These are phyloP conservation scores for Nevesoporus exiguus DNA, from an alignment of 768 basidiomycete genomes.

Conservation along the genomic window DNA sequence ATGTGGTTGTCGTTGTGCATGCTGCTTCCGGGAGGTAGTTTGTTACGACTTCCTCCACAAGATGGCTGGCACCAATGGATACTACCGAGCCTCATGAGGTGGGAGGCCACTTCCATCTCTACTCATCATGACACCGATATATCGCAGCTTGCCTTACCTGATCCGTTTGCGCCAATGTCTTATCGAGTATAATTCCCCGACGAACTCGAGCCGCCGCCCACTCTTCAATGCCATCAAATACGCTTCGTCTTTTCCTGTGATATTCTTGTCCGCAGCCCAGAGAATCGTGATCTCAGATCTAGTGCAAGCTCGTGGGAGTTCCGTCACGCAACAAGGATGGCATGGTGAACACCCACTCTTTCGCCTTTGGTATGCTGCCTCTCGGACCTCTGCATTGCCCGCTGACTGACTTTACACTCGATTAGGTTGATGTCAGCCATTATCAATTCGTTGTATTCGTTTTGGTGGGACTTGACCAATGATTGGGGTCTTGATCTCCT, in stretches of 20 bases:
- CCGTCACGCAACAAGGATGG: constrained; percentile 50
- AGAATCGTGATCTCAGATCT: constrained; percentile 64
- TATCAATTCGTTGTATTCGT: constrained; percentile 90
- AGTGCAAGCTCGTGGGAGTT: constrained; percentile 44
- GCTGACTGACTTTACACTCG: constrained; percentile 2
- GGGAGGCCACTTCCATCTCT: constrained; percentile 14
- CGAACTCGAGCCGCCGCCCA: constrained; percentile 65
- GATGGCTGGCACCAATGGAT: constrained; percentile 71
- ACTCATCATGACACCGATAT: constrained; percentile 3
- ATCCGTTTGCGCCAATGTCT: constrained; percentile 94
- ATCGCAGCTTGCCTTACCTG: constrained; percentile 72
- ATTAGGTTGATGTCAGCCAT: constrained; percentile 78
- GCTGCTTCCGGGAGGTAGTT: constrained; percentile 80
- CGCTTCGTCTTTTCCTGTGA: constrained; percentile 94
- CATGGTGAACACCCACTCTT: constrained; percentile 77
- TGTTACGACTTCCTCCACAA: constrained; percentile 59
- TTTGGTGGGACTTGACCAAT: constrained; percentile 99
- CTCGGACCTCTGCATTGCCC: background rate
- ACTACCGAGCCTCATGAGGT: constrained; percentile 87
- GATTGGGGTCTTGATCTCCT: constrained; percentile 94
- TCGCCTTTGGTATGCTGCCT: constrained; percentile 67
- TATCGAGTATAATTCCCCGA: constrained; percentile 67
- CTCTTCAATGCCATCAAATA: constrained; percentile 95
- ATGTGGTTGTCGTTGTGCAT: constrained; percentile 86
- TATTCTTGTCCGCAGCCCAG: constrained; percentile 90